Percentiles rank a stretch among this genome's conserved stretches.
phyloP scores from a whole-genome alignment of 1,284 basidiomycete species.

The Leucoagaricus sp. region DNA sequence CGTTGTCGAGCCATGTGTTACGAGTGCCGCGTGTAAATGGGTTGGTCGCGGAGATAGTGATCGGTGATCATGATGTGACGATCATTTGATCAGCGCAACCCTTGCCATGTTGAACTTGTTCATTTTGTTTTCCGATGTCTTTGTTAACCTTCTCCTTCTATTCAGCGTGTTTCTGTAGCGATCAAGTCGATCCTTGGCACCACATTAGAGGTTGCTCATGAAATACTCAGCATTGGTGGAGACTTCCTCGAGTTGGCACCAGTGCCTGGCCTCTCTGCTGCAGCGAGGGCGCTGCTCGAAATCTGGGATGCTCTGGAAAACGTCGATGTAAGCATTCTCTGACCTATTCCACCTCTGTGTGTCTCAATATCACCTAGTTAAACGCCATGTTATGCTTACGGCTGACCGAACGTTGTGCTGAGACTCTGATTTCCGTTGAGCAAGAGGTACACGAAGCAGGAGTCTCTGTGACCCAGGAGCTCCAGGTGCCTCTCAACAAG shows the following conservation, averaged over 20 bases:
- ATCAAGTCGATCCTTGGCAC: conserved; percentile 45
- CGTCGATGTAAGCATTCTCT: conserved; percentile 56
- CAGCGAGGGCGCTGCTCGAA: conserved; percentile 50
- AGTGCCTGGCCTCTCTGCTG: conserved; percentile 53
- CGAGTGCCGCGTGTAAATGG: not conserved
- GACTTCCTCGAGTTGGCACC: conserved; percentile 59
- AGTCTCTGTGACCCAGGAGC: conserved; percentile 35
- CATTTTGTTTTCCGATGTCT: not conserved
- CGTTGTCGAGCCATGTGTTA: not conserved
- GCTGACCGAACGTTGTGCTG: conserved; percentile 46
- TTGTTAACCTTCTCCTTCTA: not conserved
- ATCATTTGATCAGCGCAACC: not conserved
- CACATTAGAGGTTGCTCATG: conserved; percentile 44
- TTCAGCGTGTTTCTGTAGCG: conserved; percentile 47
- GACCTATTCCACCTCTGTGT: not conserved
- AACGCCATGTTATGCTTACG: conserved; percentile 51
- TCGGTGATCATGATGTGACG: conserved; percentile 10
- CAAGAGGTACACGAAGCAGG: conserved; percentile 45
- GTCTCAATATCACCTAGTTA: conserved; percentile 37
- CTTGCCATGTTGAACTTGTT: not conserved
- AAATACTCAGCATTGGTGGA: conserved; percentile 44
- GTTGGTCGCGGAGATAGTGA: not conserved
- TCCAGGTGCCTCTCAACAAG: conserved; percentile 34
- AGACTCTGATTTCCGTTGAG: conserved; percentile 42
- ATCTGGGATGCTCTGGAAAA: conserved; percentile 64